Conservation (phyloP, 1,139 yeast species). For the Zygoascus hellenicus region DNA sequence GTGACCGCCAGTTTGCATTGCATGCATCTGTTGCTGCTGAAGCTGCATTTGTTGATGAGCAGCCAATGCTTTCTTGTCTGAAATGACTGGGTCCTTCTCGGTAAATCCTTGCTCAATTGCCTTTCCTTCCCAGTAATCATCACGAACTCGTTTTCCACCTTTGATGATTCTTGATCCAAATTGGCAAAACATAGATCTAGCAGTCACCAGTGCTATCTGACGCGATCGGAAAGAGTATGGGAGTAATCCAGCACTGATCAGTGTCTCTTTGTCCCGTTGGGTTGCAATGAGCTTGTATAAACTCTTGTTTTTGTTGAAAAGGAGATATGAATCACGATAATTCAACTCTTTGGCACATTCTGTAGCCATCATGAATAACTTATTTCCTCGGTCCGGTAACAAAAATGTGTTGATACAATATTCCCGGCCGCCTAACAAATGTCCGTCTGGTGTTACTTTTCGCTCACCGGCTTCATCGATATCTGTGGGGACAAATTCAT, state of each 20-base stretch:
- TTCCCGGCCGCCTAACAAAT: slow-evolving; percentile 50
- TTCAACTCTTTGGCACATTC: slow-evolving; percentile 64
- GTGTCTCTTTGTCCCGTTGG: slow-evolving; percentile 56
- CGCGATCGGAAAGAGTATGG: slow-evolving; percentile 65
- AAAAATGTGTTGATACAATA: slow-evolving; percentile 55
- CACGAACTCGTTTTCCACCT: slow-evolving; percentile 59
- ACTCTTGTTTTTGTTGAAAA: slow-evolving; percentile 55
- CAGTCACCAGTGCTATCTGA: slow-evolving; percentile 55
- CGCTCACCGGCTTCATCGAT: slow-evolving; percentile 50
- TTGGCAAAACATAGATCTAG: slow-evolving; percentile 59
- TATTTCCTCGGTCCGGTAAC: slow-evolving; percentile 46
- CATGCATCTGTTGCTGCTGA: slow-evolving; percentile 9
- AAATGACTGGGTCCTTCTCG: slow-evolving; percentile 41
- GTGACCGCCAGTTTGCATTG: not conserved
- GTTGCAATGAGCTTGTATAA: slow-evolving; percentile 52
- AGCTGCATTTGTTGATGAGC: slow-evolving; percentile 18
- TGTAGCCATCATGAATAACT: slow-evolving; percentile 58
- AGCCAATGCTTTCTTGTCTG: slow-evolving; percentile 23
- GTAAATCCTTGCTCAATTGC: slow-evolving; percentile 56
- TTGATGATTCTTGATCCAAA: slow-evolving; percentile 66
- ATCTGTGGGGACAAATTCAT: slow-evolving; percentile 33
- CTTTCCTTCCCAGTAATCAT: slow-evolving; percentile 73
- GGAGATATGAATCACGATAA: slow-evolving; percentile 58
- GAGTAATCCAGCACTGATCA: slow-evolving; percentile 48
- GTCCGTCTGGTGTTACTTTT: slow-evolving; percentile 53